These are phyloP conservation scores for Moesziomyces parantarcticus DNA, from an alignment of 1,284 basidiomycete genomes.

Conservation along the genomic window DNA sequence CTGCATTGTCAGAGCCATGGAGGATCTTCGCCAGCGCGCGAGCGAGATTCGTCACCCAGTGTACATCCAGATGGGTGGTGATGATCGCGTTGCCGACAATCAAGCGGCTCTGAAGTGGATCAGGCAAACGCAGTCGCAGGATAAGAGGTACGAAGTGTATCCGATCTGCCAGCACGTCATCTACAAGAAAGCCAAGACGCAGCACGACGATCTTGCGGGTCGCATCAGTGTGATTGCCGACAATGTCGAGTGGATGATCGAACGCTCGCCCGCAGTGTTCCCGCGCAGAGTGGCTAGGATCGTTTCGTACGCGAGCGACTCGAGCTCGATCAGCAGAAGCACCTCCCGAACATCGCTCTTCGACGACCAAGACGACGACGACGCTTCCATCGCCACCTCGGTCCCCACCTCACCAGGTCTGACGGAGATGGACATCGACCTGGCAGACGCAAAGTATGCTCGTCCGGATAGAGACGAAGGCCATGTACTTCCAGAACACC, in stretches of 20 bases:
- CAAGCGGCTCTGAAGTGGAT: constrained; percentile 45
- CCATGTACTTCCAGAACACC: constrained; percentile 17
- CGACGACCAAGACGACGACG: constrained; percentile 17
- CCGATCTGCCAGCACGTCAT: constrained; percentile 66
- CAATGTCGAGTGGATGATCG: constrained; percentile 65
- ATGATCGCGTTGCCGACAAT: constrained; percentile 57
- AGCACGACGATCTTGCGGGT: constrained; percentile 63
- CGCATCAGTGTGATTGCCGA: constrained; percentile 62
- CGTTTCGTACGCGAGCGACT: constrained; percentile 30
- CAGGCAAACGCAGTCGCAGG: constrained; percentile 32
- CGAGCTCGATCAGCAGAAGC: constrained; percentile 24
- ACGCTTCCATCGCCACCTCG: constrained; percentile 15
- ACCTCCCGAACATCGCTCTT: constrained; percentile 27
- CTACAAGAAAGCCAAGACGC: constrained; percentile 65
- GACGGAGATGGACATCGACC: constrained; percentile 5
- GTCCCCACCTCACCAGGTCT: constrained; percentile 20
- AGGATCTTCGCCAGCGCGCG: constrained; percentile 30
- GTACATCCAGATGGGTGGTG: constrained; percentile 60
- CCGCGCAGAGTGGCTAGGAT: constrained; percentile 22
- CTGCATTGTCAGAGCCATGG: constrained; percentile 51
- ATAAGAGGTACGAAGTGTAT: constrained; percentile 57
- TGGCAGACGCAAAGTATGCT: neutral
- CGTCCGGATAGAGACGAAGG: neutral
- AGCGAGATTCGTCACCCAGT: constrained; percentile 52
- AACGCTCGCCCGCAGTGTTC: constrained; percentile 38